These are phyloP conservation scores for Fomitopsis schrenkii DNA, from an alignment of 1,284 basidiomycete species.

Conservation along the genomic window DNA sequence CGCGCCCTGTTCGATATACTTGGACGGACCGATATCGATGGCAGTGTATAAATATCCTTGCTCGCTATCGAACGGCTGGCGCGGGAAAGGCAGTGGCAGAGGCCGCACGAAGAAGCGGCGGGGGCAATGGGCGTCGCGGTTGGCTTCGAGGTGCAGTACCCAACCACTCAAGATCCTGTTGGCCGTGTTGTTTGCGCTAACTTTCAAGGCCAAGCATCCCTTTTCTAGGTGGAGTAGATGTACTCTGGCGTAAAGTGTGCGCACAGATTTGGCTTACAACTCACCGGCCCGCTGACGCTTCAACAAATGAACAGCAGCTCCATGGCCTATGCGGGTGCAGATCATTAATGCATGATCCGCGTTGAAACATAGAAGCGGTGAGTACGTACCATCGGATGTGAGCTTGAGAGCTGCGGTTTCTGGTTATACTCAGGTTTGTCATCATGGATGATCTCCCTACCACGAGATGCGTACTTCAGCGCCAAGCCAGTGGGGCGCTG, in stretches of 20 bases:
- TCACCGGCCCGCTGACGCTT: background rate
- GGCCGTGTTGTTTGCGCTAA: no score
- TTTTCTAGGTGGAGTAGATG: no score
- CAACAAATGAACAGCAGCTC: conserved; percentile 5
- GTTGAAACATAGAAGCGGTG: background rate
- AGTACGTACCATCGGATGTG: conserved; percentile 56
- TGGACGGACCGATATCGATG: background rate
- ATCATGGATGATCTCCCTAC: conserved; percentile 47
- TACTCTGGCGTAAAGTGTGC: no score
- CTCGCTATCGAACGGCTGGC: background rate
- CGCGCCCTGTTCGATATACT: background rate
- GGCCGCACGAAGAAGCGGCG: background rate
- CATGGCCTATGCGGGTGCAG: background rate
- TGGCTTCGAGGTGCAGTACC: background rate
- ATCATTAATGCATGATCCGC: background rate
- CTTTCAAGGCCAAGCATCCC: no score
- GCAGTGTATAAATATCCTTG: background rate
- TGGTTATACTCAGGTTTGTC: conserved; percentile 68
- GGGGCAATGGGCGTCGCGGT: background rate
- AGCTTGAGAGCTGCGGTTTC: conserved; percentile 78
- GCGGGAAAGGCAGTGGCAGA: background rate
- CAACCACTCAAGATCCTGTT: no score
- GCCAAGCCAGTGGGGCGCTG: background rate
- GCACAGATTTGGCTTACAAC: background rate
- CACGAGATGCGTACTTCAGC: background rate